phyloP scores from a whole-genome alignment of 148 eudicot genomes.

The Chenopodium quinoa region DNA sequence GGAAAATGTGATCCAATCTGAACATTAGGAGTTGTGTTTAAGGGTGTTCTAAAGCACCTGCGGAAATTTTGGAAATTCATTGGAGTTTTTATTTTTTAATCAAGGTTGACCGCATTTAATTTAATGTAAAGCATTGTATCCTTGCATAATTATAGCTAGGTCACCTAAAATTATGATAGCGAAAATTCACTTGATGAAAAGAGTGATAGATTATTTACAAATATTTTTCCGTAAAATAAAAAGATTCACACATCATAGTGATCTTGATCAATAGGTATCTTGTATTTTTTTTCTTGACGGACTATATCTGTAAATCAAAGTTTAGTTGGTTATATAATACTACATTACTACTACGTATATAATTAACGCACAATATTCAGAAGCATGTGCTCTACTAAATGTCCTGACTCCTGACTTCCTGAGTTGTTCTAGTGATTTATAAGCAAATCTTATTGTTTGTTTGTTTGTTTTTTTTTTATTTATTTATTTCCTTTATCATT shows the following conservation, averaged over 20 bases:
- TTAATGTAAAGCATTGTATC: too few relatives aligned
- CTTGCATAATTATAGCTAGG: too few relatives aligned
- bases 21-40: not conserved
- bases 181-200: too few relatives aligned
- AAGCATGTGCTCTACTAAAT: slow-evolving; percentile 25
- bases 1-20: not conserved
- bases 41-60: not conserved
- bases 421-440: slow-evolving; percentile 8
- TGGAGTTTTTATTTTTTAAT: too few relatives aligned
- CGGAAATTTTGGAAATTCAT: not conserved
- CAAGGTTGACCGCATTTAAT: too few relatives aligned
- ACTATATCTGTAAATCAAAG: not conserved
- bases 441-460: not conserved
- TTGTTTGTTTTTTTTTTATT: too few relatives aligned
- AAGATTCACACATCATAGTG: not conserved
- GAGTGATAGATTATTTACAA: too few relatives aligned
- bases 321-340: too few relatives aligned
- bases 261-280: not conserved
- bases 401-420: not conserved
- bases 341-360: too few relatives aligned
- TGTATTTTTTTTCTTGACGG: too few relatives aligned
- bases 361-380: not conserved
- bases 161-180: too few relatives aligned
- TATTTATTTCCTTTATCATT: not conserved
- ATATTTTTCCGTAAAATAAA: too few relatives aligned